Evolutionary conservation across 768 basidiomycete genomes (phyloP).

Genomic region (Rhizopogon vesiculosus): DNA sequence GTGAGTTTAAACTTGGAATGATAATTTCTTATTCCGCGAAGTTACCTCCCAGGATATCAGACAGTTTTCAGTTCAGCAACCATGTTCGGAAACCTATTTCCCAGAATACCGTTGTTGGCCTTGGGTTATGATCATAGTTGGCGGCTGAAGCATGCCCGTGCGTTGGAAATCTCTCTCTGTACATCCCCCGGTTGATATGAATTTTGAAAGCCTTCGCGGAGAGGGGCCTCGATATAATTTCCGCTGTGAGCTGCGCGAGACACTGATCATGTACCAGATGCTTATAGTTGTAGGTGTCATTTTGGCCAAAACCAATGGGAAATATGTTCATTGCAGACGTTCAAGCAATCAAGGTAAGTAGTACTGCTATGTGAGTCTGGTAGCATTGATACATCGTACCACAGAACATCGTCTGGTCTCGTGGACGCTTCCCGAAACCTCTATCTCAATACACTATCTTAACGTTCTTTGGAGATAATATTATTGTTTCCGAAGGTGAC

Average conservation of each 20-base stretch:
- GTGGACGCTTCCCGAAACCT: conserved; percentile 49
- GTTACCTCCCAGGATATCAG: conserved; percentile 4
- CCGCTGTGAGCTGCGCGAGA: conserved; percentile 23
- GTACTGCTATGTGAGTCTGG: neutral
- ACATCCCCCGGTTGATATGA: neutral
- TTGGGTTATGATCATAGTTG: conserved; percentile 4
- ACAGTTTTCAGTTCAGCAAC: neutral
- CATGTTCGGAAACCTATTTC: neutral
- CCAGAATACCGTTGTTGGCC: neutral
- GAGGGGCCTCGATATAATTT: conserved; percentile 33
- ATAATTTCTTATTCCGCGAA: neutral
- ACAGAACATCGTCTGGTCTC: conserved; percentile 15
- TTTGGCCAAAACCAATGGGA: conserved; percentile 7
- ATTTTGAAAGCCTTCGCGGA: conserved; percentile 23
- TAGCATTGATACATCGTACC: neutral
- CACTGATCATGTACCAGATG: neutral
- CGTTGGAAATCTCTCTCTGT: neutral
- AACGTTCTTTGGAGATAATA: conserved; percentile 52
- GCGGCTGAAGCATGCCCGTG: conserved; percentile 3
- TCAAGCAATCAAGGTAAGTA: conserved; percentile 33
- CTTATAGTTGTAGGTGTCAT: neutral
- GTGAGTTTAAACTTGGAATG: neutral
- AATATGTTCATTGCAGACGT: conserved; percentile 30
- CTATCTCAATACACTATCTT: conserved; percentile 40
- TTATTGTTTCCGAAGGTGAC: conserved; percentile 57